Base-by-base conservation (phyloP, 305 asterid genomes). In the Striga hermonthica region DNA sequence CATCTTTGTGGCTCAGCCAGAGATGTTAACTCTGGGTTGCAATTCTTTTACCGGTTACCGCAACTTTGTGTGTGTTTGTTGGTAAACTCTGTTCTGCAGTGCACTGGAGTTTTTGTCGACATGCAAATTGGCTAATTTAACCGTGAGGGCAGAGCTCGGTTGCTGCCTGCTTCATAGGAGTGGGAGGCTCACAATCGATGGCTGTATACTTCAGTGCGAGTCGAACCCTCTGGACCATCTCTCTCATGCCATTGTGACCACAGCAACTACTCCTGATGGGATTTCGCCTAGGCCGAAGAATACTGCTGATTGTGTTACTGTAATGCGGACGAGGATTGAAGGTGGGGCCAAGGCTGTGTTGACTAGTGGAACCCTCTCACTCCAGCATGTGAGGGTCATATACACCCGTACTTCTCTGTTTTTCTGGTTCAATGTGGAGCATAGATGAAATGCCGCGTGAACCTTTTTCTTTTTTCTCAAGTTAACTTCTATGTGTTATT, bases 271-370 rank as follows among this genome's bases (percentile, higher is more conserved):
- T 43, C 36, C 77, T 15, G 75, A 75, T 48, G 76, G 36, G 22
- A 52, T 78, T 67, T 66, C 84, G 9, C 76, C 92, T 5, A 62
- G 75, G 14, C 43, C 76, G 34, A 74, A 81, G 64, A 80, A 72
- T 8, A 59, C 71, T 28, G 72, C 73, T 3, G 81, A 86, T 68
- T 52, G 85, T 67, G 95, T 92, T 39, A 85, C 89, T 35, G 98
- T 92, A 48, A 74, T 75, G 62, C 76, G 82, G 48, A 92, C 98
- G 9, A 77, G 87, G 74, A 92, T 92, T 7, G 97, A 86, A 80
- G 98, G 98, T 59, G 98, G 98, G 13, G 96, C 97, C 4, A 89
- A 89, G 78, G 98, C 97, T 69, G 95, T 92, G 57, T 75, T 92
- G 69, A 82, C 91, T 1, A 89, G 87, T 60, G 98, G 98, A n/a